These are phyloP conservation scores for Kwoniella bestiolae DNA, from an alignment of 768 basidiomycete species.

Conservation along the genomic window DNA sequence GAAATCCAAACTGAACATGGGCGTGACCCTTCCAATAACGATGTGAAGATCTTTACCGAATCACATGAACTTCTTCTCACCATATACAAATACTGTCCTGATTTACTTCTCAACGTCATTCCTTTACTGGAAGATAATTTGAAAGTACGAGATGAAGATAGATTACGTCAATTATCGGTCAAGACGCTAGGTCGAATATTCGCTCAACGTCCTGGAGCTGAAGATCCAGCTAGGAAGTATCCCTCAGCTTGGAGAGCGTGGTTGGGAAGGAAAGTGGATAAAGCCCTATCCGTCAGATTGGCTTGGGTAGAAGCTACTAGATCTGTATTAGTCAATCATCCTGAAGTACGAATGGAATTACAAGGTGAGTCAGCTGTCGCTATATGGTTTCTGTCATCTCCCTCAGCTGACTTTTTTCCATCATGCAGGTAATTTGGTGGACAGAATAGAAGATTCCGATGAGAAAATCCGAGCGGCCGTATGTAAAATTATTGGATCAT, in stretches of 20 bases:
- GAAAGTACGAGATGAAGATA: slow-evolving; percentile 68
- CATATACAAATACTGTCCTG: slow-evolving; percentile 77
- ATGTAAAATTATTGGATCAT: slow-evolving; percentile 75
- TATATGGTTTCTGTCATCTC: not conserved
- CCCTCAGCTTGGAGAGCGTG: slow-evolving; percentile 84
- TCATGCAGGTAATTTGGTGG: slow-evolving; percentile 59
- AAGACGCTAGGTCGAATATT: slow-evolving; percentile 90
- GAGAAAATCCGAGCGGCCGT: slow-evolving; percentile 86
- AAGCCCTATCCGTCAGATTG: slow-evolving; percentile 69
- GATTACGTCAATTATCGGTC: slow-evolving; percentile 77
- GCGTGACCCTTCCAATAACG: slow-evolving; percentile 41
- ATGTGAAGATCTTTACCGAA: slow-evolving; percentile 58
- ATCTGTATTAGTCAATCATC: slow-evolving; percentile 67
- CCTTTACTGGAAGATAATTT: slow-evolving; percentile 92
- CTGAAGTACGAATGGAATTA: slow-evolving; percentile 70
- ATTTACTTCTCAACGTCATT: slow-evolving; percentile 83
- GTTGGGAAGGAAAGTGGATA: slow-evolving; percentile 79
- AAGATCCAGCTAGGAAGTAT: slow-evolving; percentile 77
- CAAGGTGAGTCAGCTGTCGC: slow-evolving; percentile 64
- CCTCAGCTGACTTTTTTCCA: not conserved
- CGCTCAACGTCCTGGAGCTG: slow-evolving; percentile 57
- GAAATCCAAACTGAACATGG: slow-evolving; percentile 68
- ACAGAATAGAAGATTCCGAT: slow-evolving; percentile 82
- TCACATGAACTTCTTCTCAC: slow-evolving; percentile 85
- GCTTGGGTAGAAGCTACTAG: slow-evolving; percentile 75